Conservation (phyloP, 352 stramenopile species). For the Phytophthora macrochlamydospora region DNA sequence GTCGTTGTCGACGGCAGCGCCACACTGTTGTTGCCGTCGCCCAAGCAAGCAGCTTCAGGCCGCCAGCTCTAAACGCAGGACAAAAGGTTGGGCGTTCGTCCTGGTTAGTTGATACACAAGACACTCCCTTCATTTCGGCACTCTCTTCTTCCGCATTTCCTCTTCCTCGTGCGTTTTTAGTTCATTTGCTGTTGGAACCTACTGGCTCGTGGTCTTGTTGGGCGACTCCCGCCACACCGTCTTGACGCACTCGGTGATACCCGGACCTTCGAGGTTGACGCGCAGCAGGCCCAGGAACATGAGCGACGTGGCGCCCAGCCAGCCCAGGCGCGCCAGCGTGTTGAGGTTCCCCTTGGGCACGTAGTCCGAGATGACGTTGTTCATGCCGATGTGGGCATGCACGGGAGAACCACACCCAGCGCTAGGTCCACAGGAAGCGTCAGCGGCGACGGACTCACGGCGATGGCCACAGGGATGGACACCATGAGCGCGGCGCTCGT, state of each 20-base stretch:
- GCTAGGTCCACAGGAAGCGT: conserved; percentile 77
- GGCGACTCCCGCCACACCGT: conserved; percentile 83
- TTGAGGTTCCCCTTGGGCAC: conserved; percentile 77
- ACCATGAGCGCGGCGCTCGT: conserved; percentile 62
- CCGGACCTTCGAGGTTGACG: conserved; percentile 83
- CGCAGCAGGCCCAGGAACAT: conserved; percentile 85
- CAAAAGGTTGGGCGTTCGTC: too few relatives aligned
- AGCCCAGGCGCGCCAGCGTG: conserved; percentile 63
- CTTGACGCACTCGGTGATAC: conserved; percentile 89
- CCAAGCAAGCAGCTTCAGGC: neutral
- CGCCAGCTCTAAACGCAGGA: neutral
- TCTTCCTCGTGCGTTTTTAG: neutral
- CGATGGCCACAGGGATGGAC: conserved; percentile 69
- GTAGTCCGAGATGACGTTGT: conserved; percentile 95
- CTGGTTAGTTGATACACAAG: too few relatives aligned
- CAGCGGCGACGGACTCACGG: conserved; percentile 78
- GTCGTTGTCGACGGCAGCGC: conserved; percentile 73
- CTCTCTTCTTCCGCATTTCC: conserved; percentile 5
- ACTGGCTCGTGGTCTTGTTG: conserved; percentile 61
- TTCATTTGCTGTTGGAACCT: conserved; percentile 17
- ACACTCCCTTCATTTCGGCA: conserved; percentile 25
- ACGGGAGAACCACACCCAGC: conserved; percentile 85
- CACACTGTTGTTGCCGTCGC: conserved; percentile 56
- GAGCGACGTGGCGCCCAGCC: conserved; percentile 77
- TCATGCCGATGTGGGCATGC: conserved; percentile 94